A percentile compares a stretch with the other conserved stretches of the same genome.
These are phyloP conservation scores for Lentinula guzmanii DNA, from an alignment of 768 basidiomycete genomes.

Conservation along the genomic window DNA sequence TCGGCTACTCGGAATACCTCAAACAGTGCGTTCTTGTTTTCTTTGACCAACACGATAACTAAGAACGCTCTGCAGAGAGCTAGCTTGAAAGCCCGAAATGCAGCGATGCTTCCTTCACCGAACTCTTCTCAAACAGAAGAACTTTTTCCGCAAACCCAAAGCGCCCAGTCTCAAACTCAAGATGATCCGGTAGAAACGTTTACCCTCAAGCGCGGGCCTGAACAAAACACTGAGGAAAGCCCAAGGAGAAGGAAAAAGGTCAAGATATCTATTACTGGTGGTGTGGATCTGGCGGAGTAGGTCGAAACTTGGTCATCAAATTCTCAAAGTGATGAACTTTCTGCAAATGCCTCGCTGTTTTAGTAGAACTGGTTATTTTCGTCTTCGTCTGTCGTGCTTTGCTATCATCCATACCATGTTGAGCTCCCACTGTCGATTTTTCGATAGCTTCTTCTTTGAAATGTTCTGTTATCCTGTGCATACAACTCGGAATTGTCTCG, in stretches of 20 bases:
- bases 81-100: constrained; percentile 3
- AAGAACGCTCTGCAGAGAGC: constrained; percentile 10
- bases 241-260: constrained; percentile 46
- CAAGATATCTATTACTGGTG: constrained; percentile 66
- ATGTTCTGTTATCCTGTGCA: neutral
- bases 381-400: no score
- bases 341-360: no score
- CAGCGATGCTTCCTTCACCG: neutral
- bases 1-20: constrained; percentile 52
- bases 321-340: no score
- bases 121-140: constrained; percentile 1
- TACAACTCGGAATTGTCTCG: neutral
- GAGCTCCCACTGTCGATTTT: no score
- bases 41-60: neutral
- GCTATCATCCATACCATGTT: no score
- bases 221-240: constrained; percentile 16
- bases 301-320: neutral
- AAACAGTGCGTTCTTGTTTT: constrained; percentile 37
- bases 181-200: constrained; percentile 20
- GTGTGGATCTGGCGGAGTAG: constrained; percentile 73
- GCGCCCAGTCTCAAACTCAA: constrained; percentile 30
- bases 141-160: constrained; percentile 8
- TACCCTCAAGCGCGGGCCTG: constrained; percentile 29
- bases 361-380: no score
- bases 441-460: neutral